Evolutionary conservation across 2,329 filamentous ascomycete species (phyloP).

Genomic region (Corinectria fuckeliana): DNA sequence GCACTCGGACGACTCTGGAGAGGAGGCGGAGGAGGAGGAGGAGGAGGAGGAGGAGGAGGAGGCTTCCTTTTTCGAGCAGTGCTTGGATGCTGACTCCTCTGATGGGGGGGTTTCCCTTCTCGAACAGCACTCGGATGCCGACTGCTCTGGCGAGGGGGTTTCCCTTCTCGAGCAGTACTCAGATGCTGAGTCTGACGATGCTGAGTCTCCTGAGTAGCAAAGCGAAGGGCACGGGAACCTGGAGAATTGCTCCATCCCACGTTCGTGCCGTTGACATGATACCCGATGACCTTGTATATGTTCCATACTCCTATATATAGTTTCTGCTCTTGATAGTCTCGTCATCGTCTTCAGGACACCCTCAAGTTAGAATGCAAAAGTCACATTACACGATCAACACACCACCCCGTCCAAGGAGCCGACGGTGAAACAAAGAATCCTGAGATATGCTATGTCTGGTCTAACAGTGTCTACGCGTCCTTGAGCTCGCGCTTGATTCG

Average conservation of each 20-base stretch:
- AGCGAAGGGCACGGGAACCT: neutral
- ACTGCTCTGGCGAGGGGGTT: no score
- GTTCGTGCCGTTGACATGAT: neutral
- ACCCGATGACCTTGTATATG: neutral
- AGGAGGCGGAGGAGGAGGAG: no score
- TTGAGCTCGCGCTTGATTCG: slow-evolving; percentile 70
- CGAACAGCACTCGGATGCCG: no score
- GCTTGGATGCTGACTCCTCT: no score
- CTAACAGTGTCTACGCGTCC: slow-evolving; percentile 41
- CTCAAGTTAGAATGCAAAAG: neutral
- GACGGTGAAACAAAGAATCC: slow-evolving; percentile 6
- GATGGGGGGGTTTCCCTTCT: no score
- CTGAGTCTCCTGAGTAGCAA: neutral
- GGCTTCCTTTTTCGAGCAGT: no score
- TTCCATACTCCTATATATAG: no score
- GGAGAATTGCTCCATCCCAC: neutral
- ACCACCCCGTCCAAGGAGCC: neutral
- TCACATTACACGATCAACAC: neutral
- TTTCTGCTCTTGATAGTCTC: neutral
- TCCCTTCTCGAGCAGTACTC: no score
- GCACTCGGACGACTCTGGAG: no score
- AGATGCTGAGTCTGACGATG: no score
- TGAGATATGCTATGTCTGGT: slow-evolving; percentile 10
- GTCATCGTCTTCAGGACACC: no score
- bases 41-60: no score